These are phyloP conservation scores for Mycena polygramma DNA, from an alignment of 768 basidiomycete species.

Conservation along the genomic window DNA sequence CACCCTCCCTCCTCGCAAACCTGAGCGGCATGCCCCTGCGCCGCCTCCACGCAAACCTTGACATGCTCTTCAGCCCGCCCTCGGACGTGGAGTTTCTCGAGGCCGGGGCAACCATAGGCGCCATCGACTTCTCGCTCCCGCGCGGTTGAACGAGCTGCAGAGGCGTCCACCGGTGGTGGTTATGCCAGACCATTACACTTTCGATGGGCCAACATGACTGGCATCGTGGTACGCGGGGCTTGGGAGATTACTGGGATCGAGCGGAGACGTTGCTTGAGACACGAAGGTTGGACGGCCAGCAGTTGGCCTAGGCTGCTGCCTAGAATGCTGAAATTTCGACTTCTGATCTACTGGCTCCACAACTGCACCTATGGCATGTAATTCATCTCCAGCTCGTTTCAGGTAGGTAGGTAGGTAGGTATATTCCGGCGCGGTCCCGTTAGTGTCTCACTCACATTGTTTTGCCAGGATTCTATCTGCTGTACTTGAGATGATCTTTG, in stretches of 20 bases:
- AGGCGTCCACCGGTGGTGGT: neutral
- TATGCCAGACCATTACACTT: neutral
- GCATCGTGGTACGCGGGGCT: neutral
- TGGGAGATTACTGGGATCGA: conserved; percentile 3
- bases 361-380: too few relatives aligned
- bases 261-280: neutral
- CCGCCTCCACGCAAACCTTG: conserved; percentile 5
- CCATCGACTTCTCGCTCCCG: neutral
- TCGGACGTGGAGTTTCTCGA: neutral
- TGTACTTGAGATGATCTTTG: too few relatives aligned
- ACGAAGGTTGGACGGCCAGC: neutral
- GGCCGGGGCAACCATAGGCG: too few relatives aligned
- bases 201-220: neutral
- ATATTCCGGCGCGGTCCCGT: too few relatives aligned
- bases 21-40: neutral
- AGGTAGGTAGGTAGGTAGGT: too few relatives aligned
- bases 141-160: neutral
- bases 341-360: too few relatives aligned
- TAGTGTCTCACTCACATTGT: too few relatives aligned
- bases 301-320: too few relatives aligned
- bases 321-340: too few relatives aligned
- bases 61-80: neutral
- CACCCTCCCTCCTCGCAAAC: neutral
- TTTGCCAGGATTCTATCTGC: too few relatives aligned
- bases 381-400: too few relatives aligned